phyloP scores from a whole-genome alignment of 139 green algal genomes.

The Desmodesmus armatus region DNA sequence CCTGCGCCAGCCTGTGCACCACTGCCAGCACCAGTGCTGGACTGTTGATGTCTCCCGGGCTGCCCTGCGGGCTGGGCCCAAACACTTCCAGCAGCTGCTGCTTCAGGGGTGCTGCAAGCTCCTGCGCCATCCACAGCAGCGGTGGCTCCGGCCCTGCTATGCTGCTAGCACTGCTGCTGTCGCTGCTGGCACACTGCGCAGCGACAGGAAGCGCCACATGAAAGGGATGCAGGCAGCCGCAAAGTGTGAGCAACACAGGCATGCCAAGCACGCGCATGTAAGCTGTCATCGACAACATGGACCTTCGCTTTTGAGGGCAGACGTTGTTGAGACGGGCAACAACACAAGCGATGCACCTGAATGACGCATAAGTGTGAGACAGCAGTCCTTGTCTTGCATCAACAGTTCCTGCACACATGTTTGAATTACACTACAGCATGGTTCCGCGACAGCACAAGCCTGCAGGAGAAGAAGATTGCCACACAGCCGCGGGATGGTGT shows the following conservation, averaged over 20 bases:
- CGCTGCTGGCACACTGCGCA: neutral
- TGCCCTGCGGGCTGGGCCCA: slow-evolving; percentile 2
- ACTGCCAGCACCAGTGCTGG: slow-evolving; percentile 28
- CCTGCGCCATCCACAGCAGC: slow-evolving; percentile 33
- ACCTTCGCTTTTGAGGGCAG: neutral
- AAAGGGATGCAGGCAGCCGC: neutral
- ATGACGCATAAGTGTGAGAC: neutral
- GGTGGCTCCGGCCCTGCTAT: slow-evolving; percentile 26
- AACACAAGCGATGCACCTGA: neutral
- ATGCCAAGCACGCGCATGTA: no score
- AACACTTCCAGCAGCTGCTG: slow-evolving; percentile 3
- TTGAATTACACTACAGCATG: no score
- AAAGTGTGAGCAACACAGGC: neutral
- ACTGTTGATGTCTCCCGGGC: slow-evolving; percentile 16
- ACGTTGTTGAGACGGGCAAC: neutral
- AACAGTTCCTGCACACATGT: no score
- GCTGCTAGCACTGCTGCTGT: neutral
- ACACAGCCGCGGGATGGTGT: neutral
- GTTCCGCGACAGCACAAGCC: neutral
- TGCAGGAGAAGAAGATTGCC: neutral
- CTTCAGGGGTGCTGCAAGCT: slow-evolving; percentile 24
- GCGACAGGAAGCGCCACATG: neutral
- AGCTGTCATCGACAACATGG: no score
- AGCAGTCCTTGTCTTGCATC: neutral
- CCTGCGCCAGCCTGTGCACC: slow-evolving; percentile 17